Evolutionary conservation across 108 stramenopile species (phyloP).

Genomic region (Tribonema minus): DNA sequence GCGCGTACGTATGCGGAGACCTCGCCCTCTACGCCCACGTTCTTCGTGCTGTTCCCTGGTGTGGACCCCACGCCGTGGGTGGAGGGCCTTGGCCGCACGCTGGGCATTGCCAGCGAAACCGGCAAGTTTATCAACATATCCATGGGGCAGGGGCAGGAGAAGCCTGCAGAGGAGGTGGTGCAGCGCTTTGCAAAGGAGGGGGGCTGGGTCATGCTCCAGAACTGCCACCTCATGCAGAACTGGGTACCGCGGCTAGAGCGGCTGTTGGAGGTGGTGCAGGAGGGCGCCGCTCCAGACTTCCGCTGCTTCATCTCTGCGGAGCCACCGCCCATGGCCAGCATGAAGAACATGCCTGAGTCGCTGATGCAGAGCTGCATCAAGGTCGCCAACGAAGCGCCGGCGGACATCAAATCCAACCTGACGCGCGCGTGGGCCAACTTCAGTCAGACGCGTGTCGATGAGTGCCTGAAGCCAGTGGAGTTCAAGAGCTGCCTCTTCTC

Average conservation of each 20-base stretch:
- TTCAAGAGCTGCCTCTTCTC: constrained; percentile 73
- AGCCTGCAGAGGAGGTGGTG: constrained; percentile 62
- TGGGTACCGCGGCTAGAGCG: constrained; percentile 73
- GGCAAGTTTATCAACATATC: constrained; percentile 73
- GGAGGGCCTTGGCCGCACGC: constrained; percentile 61
- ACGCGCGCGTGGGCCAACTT: constrained; percentile 72
- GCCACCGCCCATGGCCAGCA: constrained; percentile 65
- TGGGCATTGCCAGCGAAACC: constrained; percentile 57
- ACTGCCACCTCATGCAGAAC: constrained; percentile 72
- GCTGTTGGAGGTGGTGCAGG: constrained; percentile 65
- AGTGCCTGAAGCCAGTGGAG: constrained; percentile 62
- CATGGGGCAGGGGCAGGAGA: constrained; percentile 77
- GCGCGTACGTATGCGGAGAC: constrained; percentile 59
- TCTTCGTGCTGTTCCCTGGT: constrained; percentile 75
- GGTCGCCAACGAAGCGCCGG: constrained; percentile 73
- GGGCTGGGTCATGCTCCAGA: constrained; percentile 80
- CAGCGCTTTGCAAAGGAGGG: constrained; percentile 64
- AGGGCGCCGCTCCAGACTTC: constrained; percentile 65
- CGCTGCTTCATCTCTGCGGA: constrained; percentile 74
- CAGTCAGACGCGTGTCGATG: constrained; percentile 51
- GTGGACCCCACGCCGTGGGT: constrained; percentile 76
- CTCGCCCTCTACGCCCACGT: constrained; percentile 61
- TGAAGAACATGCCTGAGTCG: constrained; percentile 74
- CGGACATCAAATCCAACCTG: constrained; percentile 70
- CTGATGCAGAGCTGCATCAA: constrained; percentile 70